Evolutionary conservation across 2,329 filamentous ascomycete genomes (phyloP).

Genomic region (Aotearoamyces nothofagi): DNA sequence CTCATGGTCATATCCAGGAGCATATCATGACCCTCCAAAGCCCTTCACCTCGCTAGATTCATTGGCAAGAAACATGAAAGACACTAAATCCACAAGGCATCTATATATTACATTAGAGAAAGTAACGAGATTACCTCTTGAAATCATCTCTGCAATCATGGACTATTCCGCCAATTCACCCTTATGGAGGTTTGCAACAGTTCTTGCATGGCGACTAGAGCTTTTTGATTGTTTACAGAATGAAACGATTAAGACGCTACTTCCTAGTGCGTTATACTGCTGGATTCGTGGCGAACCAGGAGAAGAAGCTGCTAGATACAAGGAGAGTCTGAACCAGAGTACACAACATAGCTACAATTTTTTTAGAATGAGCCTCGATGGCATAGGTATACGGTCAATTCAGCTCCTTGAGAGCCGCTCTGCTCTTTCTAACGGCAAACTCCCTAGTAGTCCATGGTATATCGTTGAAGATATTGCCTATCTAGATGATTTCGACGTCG

Average conservation of each 20-base stretch:
- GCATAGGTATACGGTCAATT: slow-evolving; percentile 1
- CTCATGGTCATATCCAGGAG: slow-evolving; percentile 2
- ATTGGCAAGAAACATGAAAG: slow-evolving; percentile 1
- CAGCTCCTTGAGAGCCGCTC: slow-evolving; percentile 2
- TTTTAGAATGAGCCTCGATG: slow-evolving; percentile 2
- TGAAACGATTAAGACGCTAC: background rate
- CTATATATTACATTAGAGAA: background rate
- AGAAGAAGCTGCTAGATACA: background rate
- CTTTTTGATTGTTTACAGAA: background rate
- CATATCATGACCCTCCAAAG: slow-evolving; percentile 1
- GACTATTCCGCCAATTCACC: background rate
- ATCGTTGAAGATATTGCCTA: slow-evolving; percentile 1
- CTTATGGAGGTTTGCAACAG: slow-evolving; percentile 1
- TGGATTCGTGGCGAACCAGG: background rate
- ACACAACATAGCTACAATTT: background rate
- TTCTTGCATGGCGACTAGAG: slow-evolving; percentile 1
- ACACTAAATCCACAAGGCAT: background rate
- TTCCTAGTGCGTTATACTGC: background rate
- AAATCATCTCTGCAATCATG: background rate
- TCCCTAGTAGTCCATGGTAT: slow-evolving; percentile 2
- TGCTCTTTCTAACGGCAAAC: background rate
- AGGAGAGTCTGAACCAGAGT: background rate
- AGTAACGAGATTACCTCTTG: background rate
- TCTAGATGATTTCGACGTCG: slow-evolving; percentile 1
- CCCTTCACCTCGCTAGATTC: background rate